Conservation (phyloP, 441 rosid species). For the Aquilaria agallochum region DNA sequence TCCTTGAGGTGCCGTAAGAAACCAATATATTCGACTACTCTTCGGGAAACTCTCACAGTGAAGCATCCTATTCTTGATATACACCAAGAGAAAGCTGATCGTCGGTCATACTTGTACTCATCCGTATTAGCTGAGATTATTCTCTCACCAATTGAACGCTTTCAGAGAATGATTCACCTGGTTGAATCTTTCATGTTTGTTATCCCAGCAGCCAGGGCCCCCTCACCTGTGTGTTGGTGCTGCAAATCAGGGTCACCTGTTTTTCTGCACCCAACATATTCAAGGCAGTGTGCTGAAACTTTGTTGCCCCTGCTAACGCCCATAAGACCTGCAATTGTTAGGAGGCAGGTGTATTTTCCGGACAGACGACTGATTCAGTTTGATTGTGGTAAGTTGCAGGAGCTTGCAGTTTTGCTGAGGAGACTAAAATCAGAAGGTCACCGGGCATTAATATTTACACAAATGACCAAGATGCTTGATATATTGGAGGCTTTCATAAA, state of each 20-base stretch:
- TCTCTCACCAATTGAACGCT: constrained; percentile 90
- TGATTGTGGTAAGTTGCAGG: constrained; percentile 99
- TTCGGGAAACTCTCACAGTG: constrained; percentile 54
- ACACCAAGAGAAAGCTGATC: constrained; percentile 45
- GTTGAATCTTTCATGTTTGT: constrained; percentile 96
- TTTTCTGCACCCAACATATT: constrained; percentile 59
- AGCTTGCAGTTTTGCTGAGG: constrained; percentile 90
- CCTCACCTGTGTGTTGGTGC: constrained; percentile 86
- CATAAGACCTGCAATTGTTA: constrained; percentile 93
- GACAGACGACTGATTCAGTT: constrained; percentile 98
- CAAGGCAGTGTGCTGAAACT: constrained; percentile 61
- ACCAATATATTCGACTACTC: constrained; percentile 79
- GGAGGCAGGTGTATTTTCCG: constrained; percentile 96
- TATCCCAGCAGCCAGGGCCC: constrained; percentile 95
- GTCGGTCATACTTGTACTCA: constrained; percentile 52
- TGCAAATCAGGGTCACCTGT: constrained; percentile 61
- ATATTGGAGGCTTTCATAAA: constrained; percentile 96
- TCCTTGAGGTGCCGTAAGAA: constrained; percentile 87
- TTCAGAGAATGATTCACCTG: constrained; percentile 71
- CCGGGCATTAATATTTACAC: constrained; percentile 97
- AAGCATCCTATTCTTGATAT: constrained; percentile 62
- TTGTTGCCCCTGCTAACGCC: constrained; percentile 83
- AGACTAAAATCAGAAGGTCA: constrained; percentile 95
- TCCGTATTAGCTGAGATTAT: constrained; percentile 80
- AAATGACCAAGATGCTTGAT: constrained; percentile 99